Percentiles rank a stretch among this genome's conserved stretches.
Evolutionary conservation across 2,329 filamentous ascomycete species (phyloP).

Genomic region (Monosporascus sp.): DNA sequence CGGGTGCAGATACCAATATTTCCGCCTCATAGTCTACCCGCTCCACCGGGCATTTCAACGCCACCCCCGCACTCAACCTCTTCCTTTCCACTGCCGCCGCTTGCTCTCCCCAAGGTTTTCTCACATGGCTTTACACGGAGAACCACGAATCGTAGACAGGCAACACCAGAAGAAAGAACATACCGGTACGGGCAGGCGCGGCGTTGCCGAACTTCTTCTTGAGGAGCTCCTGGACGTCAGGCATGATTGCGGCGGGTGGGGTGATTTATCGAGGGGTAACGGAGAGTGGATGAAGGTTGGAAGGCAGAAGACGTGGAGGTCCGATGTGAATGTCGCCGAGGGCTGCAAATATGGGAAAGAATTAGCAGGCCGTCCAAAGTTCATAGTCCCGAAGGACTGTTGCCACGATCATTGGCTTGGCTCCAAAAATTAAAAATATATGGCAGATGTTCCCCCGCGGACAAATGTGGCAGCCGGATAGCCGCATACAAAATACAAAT

Average conservation of each 20-base stretch:
- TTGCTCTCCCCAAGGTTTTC: too few species aligned
- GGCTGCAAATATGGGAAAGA: too few species aligned
- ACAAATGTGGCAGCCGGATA: neutral
- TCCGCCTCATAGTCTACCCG: too few species aligned
- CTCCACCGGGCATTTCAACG: too few species aligned
- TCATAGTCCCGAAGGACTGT: neutral
- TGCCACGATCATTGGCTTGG: neutral
- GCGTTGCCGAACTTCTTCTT: constrained; percentile 31
- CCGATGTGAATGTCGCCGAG: too few species aligned
- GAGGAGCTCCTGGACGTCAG: constrained; percentile 41
- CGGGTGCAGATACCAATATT: too few species aligned
- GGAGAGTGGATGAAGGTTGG: neutral
- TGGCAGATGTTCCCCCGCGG: neutral
- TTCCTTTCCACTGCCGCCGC: too few species aligned
- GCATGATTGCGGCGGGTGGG: constrained; percentile 19
- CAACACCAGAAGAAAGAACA: constrained; percentile 6
- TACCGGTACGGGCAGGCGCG: constrained; percentile 29
- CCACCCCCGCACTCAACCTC: too few species aligned
- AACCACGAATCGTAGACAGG: neutral
- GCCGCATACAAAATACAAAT: neutral
- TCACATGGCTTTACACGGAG: constrained; percentile 7
- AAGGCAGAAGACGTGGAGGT: neutral
- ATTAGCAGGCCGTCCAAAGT: too few species aligned
- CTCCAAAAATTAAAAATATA: neutral
- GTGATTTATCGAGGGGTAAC: neutral